These are phyloP conservation scores for Fusarium hostae DNA, from an alignment of 2,329 filamentous ascomycete genomes.

Conservation along the genomic window DNA sequence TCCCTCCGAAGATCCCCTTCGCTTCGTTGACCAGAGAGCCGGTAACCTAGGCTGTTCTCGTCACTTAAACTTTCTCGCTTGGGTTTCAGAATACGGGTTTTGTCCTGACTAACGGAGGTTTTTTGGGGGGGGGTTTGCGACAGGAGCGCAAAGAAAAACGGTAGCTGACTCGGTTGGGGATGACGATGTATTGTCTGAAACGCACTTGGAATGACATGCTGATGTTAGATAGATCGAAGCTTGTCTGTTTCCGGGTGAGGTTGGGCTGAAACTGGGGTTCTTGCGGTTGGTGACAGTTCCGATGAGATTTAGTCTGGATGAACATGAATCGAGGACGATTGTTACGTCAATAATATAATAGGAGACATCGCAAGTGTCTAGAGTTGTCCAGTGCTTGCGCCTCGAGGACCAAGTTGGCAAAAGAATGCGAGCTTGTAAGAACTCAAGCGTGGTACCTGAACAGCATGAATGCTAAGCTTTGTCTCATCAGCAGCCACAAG, in stretches of 20 bases:
- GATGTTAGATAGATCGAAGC: conserved; percentile 2
- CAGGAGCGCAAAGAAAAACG: background rate
- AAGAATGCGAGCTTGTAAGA: background rate
- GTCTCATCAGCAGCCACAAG: background rate
- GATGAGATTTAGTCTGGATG: conserved; percentile 18
- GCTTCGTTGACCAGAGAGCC: conserved; percentile 37
- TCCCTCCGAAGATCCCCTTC: conserved; percentile 25
- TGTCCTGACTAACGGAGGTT: conserved; percentile 10
- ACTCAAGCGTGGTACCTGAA: background rate
- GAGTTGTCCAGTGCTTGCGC: background rate
- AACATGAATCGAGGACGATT: background rate
- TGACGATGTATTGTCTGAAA: background rate
- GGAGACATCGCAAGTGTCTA: background rate
- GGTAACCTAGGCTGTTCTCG: conserved; percentile 34
- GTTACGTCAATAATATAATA: background rate
- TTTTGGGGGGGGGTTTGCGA: conserved; percentile 1
- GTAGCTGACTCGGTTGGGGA: conserved; percentile 7
- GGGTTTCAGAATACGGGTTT: conserved; percentile 30
- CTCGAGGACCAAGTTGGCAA: background rate
- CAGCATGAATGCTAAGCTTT: background rate
- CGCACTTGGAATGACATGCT: background rate
- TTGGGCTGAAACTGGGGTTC: conserved; percentile 12
- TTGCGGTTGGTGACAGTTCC: background rate
- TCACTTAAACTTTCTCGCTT: conserved; percentile 35
- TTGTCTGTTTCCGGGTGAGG: conserved; percentile 9